Base-by-base conservation (phyloP, 768 basidiomycete species). In the Sutorius australiensis region DNA sequence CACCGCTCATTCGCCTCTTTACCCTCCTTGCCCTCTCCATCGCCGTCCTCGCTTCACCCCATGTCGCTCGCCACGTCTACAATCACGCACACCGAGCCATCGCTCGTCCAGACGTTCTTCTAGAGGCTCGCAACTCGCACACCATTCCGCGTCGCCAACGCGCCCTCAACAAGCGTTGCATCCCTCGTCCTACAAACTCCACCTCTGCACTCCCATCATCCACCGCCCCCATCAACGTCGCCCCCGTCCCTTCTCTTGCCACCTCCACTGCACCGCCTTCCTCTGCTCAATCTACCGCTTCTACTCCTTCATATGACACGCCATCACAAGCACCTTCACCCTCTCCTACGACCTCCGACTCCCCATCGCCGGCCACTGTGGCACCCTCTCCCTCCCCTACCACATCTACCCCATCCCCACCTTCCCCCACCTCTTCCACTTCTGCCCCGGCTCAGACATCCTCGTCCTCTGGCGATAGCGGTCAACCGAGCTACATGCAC, bases 21-120 rank as follows among this genome's bases (percentile, higher is more conserved):
- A 57, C 79, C 60, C 60, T 80, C 57, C 53, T 79, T 62, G 59
- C 67, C 56, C 54, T 80, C 68, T 69, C 75, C 40, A 70, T 64
- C 42, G 16, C 59, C 38, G 68, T 69, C 50, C 50, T 74, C 45
- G 65, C 73, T 0, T 72, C 67, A 33, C 75, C 76, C 2, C 75
- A 76, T 49, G 33, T 63, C n/a, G 48, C 67, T n/a, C 72, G 70
- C 42, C 54, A 63, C 48, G 56, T 57, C 5, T 41, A 65, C 48
- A 40, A 46, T 21, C 67, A 62, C 13, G 47, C 44, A 58, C 59
- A 67, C 51, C 69, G 59, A 16, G 55, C 48, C 32, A 7, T 59
- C 28, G 53, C 37, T 2, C 51, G 2, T 13, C 33, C n/a, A 0
- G 30, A 28, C 19, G 5, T 52, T 0, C 44, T 33, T 10, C 16